Conservation (phyloP, 208 protist genomes). For the Endotrypanum monterogeii region DNA sequence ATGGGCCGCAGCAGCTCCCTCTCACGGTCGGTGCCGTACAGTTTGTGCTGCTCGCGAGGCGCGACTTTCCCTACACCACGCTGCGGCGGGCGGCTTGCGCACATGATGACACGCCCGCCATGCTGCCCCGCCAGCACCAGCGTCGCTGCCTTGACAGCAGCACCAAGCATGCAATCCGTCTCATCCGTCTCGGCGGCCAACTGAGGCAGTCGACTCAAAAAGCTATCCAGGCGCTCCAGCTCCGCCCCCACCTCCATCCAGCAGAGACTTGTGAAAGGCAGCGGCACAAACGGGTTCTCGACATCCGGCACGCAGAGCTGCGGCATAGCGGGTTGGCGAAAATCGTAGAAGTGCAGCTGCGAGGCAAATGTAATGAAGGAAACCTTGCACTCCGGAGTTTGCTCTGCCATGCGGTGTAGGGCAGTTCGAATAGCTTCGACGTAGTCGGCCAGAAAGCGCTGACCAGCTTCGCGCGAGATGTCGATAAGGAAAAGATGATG, state of each 20-base stretch:
- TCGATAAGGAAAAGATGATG: slow-evolving; percentile 89
- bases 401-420: slow-evolving; percentile 74
- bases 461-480: slow-evolving; percentile 63
- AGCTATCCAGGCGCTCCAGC: slow-evolving; percentile 54
- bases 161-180: slow-evolving; percentile 67
- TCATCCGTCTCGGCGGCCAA: slow-evolving; percentile 59
- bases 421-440: slow-evolving; percentile 60
- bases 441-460: slow-evolving; percentile 76
- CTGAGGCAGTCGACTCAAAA: slow-evolving; percentile 52
- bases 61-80: slow-evolving; percentile 69
- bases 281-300: slow-evolving; percentile 87
- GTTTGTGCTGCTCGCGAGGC: slow-evolving; percentile 80
- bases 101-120: slow-evolving; percentile 77
- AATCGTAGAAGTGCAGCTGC: slow-evolving; percentile 91
- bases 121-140: slow-evolving; percentile 79
- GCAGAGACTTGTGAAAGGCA: slow-evolving; percentile 89
- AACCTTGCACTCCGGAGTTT: slow-evolving; percentile 70
- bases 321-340: slow-evolving; percentile 71
- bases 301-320: slow-evolving; percentile 86
- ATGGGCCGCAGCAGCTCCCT: slow-evolving; percentile 85
- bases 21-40: slow-evolving; percentile 85
- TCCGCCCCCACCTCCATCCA: slow-evolving; percentile 86
- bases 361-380: slow-evolving; percentile 90
- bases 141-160: slow-evolving; percentile 78
- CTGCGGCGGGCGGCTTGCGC: slow-evolving; percentile 53